Conservation (phyloP, 768 basidiomycete species). For the Boletus rex-veris region DNA sequence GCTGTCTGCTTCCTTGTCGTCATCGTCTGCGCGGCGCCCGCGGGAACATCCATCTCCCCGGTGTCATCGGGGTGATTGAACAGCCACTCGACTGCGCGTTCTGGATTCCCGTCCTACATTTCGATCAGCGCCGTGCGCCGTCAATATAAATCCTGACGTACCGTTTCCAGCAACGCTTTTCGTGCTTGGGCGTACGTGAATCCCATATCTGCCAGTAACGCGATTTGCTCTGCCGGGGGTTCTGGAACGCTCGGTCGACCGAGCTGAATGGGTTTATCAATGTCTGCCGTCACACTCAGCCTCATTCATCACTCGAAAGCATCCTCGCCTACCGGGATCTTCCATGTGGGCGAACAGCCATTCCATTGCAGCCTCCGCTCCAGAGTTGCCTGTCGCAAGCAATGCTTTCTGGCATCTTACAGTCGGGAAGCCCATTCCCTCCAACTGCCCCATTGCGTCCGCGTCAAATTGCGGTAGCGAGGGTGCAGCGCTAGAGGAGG, state of each 20-base stretch:
- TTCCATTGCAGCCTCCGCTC: slow-evolving; percentile 84
- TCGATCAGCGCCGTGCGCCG: not conserved
- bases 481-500: slow-evolving; percentile 34
- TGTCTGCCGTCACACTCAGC: slow-evolving; percentile 50
- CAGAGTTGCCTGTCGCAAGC: slow-evolving; percentile 76
- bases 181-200: slow-evolving; percentile 79
- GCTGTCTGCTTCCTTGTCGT: slow-evolving; percentile 4
- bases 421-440: slow-evolving; percentile 88
- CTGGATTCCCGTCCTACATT: slow-evolving; percentile 61
- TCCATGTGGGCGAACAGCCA: slow-evolving; percentile 97
- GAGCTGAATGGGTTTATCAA: slow-evolving; percentile 70
- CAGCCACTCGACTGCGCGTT: slow-evolving; percentile 93
- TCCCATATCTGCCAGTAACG: slow-evolving; percentile 86
- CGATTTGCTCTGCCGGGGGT: slow-evolving; percentile 66
- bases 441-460: slow-evolving; percentile 69
- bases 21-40: slow-evolving; percentile 18
- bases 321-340: slow-evolving; percentile 62
- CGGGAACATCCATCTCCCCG: slow-evolving; percentile 51
- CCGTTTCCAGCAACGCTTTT: slow-evolving; percentile 86
- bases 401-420: slow-evolving; percentile 88
- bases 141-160: slow-evolving; percentile 34
- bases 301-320: not conserved
- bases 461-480: slow-evolving; percentile 66
- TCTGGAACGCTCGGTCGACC: slow-evolving; percentile 39
- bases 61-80: slow-evolving; percentile 90